Base-by-base conservation (phyloP, 495 filamentous ascomycete genomes). In the Neurospora intermedia region DNA sequence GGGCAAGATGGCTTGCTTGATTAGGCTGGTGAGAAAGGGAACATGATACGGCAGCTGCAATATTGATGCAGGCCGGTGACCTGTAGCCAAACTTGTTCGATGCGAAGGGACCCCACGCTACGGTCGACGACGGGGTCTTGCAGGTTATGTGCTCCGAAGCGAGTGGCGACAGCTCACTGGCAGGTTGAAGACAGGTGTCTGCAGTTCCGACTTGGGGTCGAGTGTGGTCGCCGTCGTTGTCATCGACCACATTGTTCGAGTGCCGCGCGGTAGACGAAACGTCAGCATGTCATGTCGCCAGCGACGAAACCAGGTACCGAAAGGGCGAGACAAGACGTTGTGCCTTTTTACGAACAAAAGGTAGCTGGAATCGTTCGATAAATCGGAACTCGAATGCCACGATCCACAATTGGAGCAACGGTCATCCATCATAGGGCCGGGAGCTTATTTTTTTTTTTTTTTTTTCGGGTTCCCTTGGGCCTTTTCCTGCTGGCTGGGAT, bases 11-110 rank as follows among this genome's bases (percentile, higher is more conserved):
- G 20, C 73, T 72, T 71, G 70, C 74, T 75, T 35, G 69, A 74
- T 75, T 74, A 54, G 75, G 75, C 72, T 74, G 75, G 72, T 74
- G 69, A 43, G 62, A 38, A 71, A 18, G 35, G 69, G 27, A 40
- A 31, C 43, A 43, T 66, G 69, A 71, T 43, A 73, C 54, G 74
- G 70, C 46, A 70, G 43, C 62, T 75, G 74, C 76, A 73, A 48
- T 43, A 73, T 59, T 42, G 40, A 70, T 43, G 74, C 73, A 73
- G 66, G 73, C 46, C 42, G 59, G 18, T 46, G 20, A 43, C 31
- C 54, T 62, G 54, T 62, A 62, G 27, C 27, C 43, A 69, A 39
- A 38, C 31, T 43, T 43, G 66, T 72, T 72, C n/a, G 16, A 43
- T 6, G n/a, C n/a, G 20, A 71, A 71, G 42, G 54, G 54, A 62